Evolutionary conservation across 1,284 basidiomycete species (phyloP), one percentile per base, ranked within the genome.

Genomic region (Microbotryum saponariae): DNA sequence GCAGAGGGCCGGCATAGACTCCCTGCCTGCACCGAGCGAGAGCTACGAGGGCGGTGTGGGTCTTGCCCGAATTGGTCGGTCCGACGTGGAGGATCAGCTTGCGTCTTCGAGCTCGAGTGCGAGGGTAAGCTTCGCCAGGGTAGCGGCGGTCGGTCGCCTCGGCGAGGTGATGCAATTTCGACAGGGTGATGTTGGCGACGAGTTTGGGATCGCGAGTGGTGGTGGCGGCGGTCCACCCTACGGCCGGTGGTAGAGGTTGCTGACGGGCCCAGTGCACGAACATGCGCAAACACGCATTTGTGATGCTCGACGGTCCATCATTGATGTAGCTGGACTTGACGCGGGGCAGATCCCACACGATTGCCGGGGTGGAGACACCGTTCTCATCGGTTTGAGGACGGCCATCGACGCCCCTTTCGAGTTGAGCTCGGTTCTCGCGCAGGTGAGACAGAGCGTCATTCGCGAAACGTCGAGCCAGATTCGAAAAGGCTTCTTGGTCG

Each of bases 1-100:
- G 83, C 6, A 98, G 79, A 0, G 94, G 96, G 0, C 93, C 92
- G 0, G 90, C 90, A 71, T 97, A 98, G 1, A 89, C 80, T 2
- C 93, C 94, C 0, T 78, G 79, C 1, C 77, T 72, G 0, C 91
- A 85, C 1, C 83, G 82, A 1, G 90, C 88, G 2, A 98, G 81
- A 0, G 92, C 89, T 51, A 90, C 85, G 14, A 98, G 79, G 0
- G 93, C 94, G 71, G 88, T 86, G 74, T 97, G 87, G 0, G 93
- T 98, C 78, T 98, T 98, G 48, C 94, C 94, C 62, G 89, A 91
- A 77, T 98, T 98, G 42, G 94, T 98, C 0, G 94, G 94, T 0
- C 94, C 94, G 61, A 98, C 91, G 73, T 98, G 94, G 78, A 98
- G 85, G 75, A 94, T 88, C 67, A 97, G 80, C 71, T 86, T 87